These are phyloP conservation scores for Bocquillonia castaneifolia DNA, from an alignment of 441 rosid species.

Conservation along the genomic window DNA sequence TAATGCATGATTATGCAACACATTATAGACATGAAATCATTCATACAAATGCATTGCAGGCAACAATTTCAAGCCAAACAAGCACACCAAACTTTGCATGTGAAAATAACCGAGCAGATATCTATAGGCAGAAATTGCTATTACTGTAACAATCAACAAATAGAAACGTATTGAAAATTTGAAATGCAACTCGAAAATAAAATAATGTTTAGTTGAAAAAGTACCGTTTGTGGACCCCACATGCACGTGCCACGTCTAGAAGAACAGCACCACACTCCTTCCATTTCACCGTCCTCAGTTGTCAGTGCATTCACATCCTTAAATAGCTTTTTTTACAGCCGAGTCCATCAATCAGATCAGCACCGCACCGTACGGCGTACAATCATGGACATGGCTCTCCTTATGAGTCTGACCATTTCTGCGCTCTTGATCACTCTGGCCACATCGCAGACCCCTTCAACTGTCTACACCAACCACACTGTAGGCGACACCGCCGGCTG, in stretches of 20 bases:
- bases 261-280: background rate
- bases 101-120: no score
- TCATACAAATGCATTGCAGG: no score
- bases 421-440: constrained; percentile 32
- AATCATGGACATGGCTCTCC: constrained; percentile 10
- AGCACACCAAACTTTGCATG: no score
- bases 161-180: no score
- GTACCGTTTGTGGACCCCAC: background rate
- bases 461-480: constrained; percentile 48
- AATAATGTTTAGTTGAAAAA: background rate
- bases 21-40: no score
- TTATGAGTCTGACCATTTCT: constrained; percentile 20
- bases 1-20: no score
- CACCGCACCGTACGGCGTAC: constrained; percentile 8
- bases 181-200: background rate
- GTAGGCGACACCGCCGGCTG: constrained; percentile 54
- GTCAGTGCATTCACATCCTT: no score
- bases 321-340: no score
- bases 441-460: constrained; percentile 24
- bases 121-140: no score
- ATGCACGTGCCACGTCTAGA: constrained; percentile 9
- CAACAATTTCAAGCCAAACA: no score
- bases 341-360: no score
- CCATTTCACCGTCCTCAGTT: background rate
- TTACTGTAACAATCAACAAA: background rate